phyloP scores from a whole-genome alignment of 2,329 filamentous ascomycete species.

The Pseudogymnoascus sp. region DNA sequence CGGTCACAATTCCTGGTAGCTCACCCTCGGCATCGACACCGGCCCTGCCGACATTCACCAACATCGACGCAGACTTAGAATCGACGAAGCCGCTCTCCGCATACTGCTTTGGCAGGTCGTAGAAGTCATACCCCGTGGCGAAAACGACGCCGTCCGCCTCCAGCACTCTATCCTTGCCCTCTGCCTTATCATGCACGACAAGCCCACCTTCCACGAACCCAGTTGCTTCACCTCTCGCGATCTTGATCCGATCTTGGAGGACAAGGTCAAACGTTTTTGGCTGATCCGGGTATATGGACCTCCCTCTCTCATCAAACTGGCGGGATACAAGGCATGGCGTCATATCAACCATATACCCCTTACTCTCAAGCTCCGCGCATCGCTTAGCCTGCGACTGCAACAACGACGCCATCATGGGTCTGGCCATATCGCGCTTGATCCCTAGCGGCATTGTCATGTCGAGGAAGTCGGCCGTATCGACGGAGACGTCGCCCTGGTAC shows the following conservation, averaged over 20 bases:
- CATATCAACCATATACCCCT: too few relatives aligned
- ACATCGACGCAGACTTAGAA: neutral
- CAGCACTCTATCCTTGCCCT: neutral
- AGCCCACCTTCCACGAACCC: neutral
- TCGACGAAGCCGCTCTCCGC: slow-evolving; percentile 7
- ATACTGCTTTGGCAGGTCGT: neutral
- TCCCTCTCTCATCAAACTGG: neutral
- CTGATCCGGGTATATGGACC: neutral
- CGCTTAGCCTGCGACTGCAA: neutral
- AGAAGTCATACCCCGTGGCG: neutral
- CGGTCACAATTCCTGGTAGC: neutral
- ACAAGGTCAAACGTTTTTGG: slow-evolving; percentile 3
- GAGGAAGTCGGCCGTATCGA: slow-evolving; percentile 1
- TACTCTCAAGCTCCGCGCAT: neutral
- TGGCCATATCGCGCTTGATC: neutral
- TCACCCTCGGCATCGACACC: slow-evolving; percentile 8
- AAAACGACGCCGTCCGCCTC: neutral
- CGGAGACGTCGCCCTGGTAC: neutral
- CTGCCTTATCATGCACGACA: neutral
- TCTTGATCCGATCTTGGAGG: neutral
- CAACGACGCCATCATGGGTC: neutral
- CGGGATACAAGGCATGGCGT: too few relatives aligned
- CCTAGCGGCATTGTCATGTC: neutral
- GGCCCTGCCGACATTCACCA: neutral
- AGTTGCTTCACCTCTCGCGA: neutral